Percentiles rank a stretch among this genome's conserved stretches.
phyloP scores from a whole-genome alignment of 345 rosid genomes.

The Moricandia arvensis region DNA sequence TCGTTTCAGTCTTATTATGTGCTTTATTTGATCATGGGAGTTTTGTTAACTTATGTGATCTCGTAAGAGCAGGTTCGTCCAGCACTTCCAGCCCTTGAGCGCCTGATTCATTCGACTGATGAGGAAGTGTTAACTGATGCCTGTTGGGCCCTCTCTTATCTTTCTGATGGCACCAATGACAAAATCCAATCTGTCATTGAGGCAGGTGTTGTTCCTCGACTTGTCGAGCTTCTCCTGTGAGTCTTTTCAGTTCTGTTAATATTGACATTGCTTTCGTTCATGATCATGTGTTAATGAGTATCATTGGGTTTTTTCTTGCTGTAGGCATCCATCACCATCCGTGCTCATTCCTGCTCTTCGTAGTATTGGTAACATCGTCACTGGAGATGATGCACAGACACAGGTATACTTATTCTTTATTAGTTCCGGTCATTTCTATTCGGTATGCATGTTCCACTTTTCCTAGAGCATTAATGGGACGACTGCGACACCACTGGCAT shows the following conservation, averaged over 20 bases:
- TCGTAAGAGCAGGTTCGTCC: conserved; percentile 58
- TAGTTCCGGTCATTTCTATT: background rate
- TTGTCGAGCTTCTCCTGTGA: conserved; percentile 82
- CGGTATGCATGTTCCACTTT: background rate
- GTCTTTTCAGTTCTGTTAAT: conserved; percentile 25
- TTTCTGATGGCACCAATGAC: conserved; percentile 96
- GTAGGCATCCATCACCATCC: conserved; percentile 72
- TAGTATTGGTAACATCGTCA: conserved; percentile 80
- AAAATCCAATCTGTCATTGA: conserved; percentile 94
- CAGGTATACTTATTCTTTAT: conserved; percentile 38
- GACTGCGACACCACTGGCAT: background rate
- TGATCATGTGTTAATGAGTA: background rate
- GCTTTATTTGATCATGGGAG: background rate
- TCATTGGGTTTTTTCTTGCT: background rate
- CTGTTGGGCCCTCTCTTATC: conserved; percentile 97
- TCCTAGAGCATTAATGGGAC: background rate
- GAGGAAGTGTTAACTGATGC: conserved; percentile 98
- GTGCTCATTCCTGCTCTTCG: conserved; percentile 89
- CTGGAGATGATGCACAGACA: conserved; percentile 82
- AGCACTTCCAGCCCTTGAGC: conserved; percentile 89
- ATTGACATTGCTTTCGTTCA: background rate
- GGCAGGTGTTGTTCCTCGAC: conserved; percentile 81
- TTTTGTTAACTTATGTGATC: background rate
- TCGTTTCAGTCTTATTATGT: background rate
- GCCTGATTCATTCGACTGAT: conserved; percentile 78